phyloP scores from a whole-genome alignment of 805 yeast genomes.

The Wickerhamiella cacticola region DNA sequence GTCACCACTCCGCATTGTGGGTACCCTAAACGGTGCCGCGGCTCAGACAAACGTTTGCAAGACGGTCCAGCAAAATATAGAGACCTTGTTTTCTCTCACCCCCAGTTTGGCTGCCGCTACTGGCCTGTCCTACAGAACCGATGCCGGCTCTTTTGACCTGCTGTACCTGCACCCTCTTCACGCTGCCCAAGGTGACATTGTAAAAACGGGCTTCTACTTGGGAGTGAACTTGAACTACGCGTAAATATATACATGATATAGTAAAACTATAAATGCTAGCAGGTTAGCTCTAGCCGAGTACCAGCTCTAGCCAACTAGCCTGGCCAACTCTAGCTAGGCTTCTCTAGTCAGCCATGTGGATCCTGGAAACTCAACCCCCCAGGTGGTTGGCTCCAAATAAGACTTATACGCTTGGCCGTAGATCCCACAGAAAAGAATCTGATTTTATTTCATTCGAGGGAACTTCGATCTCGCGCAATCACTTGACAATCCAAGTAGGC shows the following conservation, averaged over 20 bases:
- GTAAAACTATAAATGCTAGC: not conserved
- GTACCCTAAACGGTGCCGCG: constrained; percentile 56
- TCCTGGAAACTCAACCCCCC: constrained; percentile 13
- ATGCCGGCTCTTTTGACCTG: constrained; percentile 50
- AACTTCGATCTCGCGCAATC: constrained; percentile 24
- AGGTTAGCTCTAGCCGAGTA: not conserved
- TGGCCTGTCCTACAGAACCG: constrained; percentile 47
- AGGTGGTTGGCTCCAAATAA: constrained; percentile 25
- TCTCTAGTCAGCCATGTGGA: constrained; percentile 18
- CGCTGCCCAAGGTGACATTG: constrained; percentile 35
- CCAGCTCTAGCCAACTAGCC: not conserved
- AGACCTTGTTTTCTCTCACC: constrained; percentile 25
- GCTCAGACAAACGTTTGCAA: constrained; percentile 25
- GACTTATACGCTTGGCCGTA: constrained; percentile 22
- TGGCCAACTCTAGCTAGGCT: not conserved
- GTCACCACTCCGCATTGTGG: constrained; percentile 49
- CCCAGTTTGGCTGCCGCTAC: constrained; percentile 42
- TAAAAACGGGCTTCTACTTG: constrained; percentile 47
- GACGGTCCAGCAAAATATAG: constrained; percentile 20
- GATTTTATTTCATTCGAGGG: constrained; percentile 17
- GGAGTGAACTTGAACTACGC: constrained; percentile 40
- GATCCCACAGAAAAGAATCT: constrained; percentile 1
- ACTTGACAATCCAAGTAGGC: constrained; percentile 15
- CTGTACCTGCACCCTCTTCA: constrained; percentile 49
- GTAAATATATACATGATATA: constrained; percentile 1